Conservation (phyloP, 192 early-diverging fungal genomes). For the Anaeromyces robustus region DNA sequence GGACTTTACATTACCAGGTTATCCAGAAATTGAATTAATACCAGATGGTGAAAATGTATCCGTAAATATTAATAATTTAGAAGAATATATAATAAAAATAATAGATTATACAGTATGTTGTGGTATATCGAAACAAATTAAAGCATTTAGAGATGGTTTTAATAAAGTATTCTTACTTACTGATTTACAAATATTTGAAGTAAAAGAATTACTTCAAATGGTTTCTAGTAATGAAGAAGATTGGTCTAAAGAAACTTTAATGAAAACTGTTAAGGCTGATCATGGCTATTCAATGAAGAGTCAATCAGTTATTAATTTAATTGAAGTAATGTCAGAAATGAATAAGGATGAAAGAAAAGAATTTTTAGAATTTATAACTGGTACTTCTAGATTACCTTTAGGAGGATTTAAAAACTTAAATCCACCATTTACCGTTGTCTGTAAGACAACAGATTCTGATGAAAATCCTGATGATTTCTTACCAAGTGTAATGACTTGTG, state of each 20-base stretch:
- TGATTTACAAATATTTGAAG: conserved; percentile 50
- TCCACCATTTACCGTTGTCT: conserved; percentile 75
- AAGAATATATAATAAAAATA: conserved; percentile 53
- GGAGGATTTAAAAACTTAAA: conserved; percentile 71
- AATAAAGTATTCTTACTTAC: conserved; percentile 57
- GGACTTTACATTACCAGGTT: conserved; percentile 77
- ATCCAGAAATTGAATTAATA: conserved; percentile 51
- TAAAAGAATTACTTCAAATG: conserved; percentile 52
- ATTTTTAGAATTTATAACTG: conserved; percentile 78
- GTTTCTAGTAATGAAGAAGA: conserved; percentile 57
- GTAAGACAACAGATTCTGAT: conserved; percentile 29
- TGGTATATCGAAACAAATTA: conserved; percentile 51
- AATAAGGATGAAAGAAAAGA: conserved; percentile 39
- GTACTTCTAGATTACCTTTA: conserved; percentile 73
- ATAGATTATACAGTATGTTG: conserved; percentile 41
- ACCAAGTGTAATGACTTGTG: conserved; percentile 94
- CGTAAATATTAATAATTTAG: conserved; percentile 71
- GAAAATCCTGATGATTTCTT: conserved; percentile 53
- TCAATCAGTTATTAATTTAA: conserved; percentile 40
- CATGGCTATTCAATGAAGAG: conserved; percentile 69
- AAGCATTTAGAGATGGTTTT: conserved; percentile 71
- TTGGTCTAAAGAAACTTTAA: conserved; percentile 53
- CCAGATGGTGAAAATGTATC: conserved; percentile 38
- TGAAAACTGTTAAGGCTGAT: conserved; percentile 58
- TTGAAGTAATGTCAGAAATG: conserved; percentile 53